phyloP scores from a whole-genome alignment of 371 early-diverging fungal species.

The Synchytrium microbalum region DNA sequence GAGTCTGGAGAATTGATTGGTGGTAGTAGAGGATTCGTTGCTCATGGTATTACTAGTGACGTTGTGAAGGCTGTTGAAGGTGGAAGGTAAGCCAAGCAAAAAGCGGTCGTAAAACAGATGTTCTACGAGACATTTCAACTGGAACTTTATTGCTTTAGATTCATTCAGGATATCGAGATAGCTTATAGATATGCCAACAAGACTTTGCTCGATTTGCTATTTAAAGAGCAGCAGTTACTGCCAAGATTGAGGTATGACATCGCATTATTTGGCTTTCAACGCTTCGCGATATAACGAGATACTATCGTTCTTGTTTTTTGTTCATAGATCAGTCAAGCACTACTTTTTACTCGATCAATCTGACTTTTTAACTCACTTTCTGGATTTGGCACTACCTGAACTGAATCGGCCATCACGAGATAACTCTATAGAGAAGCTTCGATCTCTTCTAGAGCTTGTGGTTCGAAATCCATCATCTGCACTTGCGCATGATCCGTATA shows the following conservation, averaged over 20 bases:
- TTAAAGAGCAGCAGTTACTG: constrained; percentile 62
- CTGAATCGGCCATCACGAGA: constrained; percentile 57
- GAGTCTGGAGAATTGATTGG: not conserved
- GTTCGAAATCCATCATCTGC: constrained; percentile 79
- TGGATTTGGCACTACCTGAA: constrained; percentile 69
- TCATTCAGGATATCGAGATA: constrained; percentile 59
- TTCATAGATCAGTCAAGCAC: constrained; percentile 83
- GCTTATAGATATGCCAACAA: constrained; percentile 72
- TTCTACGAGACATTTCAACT: constrained; percentile 6
- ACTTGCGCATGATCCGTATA: constrained; percentile 65
- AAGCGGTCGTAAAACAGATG: no score
- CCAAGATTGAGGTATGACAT: constrained; percentile 55
- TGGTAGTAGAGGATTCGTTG: constrained; percentile 13
- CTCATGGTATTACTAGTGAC: constrained; percentile 33
- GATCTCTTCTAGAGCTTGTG: constrained; percentile 78
- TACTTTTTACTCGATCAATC: constrained; percentile 88
- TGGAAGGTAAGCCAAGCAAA: constrained; percentile 45
- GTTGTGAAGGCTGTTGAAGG: constrained; percentile 51
- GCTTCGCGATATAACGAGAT: no score
- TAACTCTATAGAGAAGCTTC: constrained; percentile 63
- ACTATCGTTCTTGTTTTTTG: no score
- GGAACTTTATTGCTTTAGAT: constrained; percentile 36
- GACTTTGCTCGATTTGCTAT: constrained; percentile 56
- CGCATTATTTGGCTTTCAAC: not conserved
- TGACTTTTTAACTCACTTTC: constrained; percentile 87